phyloP scores from a whole-genome alignment of 306 rosid genomes.

The Pterocarpus santalinus region DNA sequence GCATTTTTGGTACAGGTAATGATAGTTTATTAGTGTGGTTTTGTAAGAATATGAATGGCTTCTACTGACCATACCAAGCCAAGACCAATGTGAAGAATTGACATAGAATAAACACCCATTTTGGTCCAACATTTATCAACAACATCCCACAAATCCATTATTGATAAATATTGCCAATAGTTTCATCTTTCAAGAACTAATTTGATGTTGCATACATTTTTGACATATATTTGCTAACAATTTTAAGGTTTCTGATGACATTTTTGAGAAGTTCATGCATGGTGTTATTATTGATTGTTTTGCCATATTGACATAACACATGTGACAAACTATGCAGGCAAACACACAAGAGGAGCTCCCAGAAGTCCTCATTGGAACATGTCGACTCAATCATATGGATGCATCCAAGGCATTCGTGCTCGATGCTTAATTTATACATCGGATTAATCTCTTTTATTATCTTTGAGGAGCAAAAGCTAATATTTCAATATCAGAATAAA shows the following conservation, averaged over 20 bases:
- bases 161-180: neutral
- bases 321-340: constrained; percentile 54
- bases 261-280: neutral
- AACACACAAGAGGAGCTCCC: constrained; percentile 78
- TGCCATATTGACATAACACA: neutral
- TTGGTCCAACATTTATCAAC: neutral
- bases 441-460: neutral
- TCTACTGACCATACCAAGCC: neutral
- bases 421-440: constrained; percentile 30
- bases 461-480: constrained; percentile 2
- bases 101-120: too few species aligned
- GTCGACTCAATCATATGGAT: constrained; percentile 72
- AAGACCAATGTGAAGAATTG: too few species aligned
- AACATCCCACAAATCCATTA: neutral
- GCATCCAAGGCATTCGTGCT: constrained; percentile 56
- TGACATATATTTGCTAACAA: neutral
- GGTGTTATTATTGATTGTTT: too few species aligned
- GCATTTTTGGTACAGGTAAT: constrained; percentile 79
- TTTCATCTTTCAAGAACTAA: neutral
- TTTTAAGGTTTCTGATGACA: neutral
- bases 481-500: neutral
- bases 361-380: constrained; percentile 75
- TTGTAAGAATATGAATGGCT: neutral
- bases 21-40: neutral
- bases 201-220: neutral